Evolutionary conservation across 1,284 basidiomycete species (phyloP).

Genomic region (Ustilago loliicola): DNA sequence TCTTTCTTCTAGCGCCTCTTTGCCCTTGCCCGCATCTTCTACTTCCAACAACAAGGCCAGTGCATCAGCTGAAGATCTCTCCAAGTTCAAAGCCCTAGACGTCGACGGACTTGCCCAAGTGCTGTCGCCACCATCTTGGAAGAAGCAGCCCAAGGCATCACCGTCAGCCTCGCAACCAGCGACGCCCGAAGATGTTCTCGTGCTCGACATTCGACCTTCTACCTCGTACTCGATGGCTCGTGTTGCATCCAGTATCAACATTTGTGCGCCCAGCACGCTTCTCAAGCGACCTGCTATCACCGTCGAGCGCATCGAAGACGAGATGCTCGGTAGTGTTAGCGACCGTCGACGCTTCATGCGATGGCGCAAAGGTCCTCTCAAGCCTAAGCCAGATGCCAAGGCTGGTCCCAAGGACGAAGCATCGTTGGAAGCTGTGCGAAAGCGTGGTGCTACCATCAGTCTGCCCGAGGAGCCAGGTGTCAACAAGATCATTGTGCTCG

Average conservation of each 20-base stretch:
- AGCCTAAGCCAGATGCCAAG: constrained; percentile 23
- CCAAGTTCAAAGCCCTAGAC: constrained; percentile 48
- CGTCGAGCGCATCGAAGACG: constrained; percentile 63
- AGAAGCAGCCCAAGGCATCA: constrained; percentile 12
- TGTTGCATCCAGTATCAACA: constrained; percentile 78
- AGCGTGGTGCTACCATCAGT: constrained; percentile 36
- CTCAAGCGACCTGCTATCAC: constrained; percentile 73
- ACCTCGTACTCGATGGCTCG: constrained; percentile 60
- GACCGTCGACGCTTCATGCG: constrained; percentile 54
- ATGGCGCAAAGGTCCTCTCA: constrained; percentile 55
- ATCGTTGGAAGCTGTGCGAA: constrained; percentile 27
- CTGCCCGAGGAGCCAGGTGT: constrained; percentile 41
- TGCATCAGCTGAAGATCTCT: constrained; percentile 21
- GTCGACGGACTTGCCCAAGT: constrained; percentile 43
- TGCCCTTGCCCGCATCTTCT: constrained; percentile 31
- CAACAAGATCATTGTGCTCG: constrained; percentile 65
- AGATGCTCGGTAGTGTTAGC: constrained; percentile 58
- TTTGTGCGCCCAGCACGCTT: constrained; percentile 92
- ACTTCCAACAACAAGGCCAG: constrained; percentile 17
- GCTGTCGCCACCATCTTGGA: constrained; percentile 29
- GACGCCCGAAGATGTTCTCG: constrained; percentile 44
- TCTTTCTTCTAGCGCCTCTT: constrained; percentile 27
- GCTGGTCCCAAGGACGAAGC: constrained; percentile 15
- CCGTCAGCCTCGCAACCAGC: constrained; percentile 4
- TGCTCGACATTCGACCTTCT: constrained; percentile 90